Percentiles rank a stretch among this genome's conserved stretches.
Evolutionary conservation across 2,329 filamentous ascomycete genomes (phyloP).

Genomic region (Fusarium graminum): DNA sequence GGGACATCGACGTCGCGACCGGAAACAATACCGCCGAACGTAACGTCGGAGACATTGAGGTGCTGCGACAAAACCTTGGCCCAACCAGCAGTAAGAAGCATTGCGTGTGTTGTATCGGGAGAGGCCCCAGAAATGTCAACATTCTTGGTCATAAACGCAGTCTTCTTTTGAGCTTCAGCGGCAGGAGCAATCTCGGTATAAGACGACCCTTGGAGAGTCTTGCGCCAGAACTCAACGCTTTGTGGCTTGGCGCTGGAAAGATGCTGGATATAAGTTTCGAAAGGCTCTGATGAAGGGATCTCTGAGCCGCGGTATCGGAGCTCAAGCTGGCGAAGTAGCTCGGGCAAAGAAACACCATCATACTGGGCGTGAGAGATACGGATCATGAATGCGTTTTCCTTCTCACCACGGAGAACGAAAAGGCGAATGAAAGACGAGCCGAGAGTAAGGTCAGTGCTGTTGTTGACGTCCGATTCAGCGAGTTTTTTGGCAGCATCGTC

Average conservation of each 20-base stretch:
- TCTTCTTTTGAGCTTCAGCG: conserved; percentile 35
- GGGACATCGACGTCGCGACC: conserved; percentile 44
- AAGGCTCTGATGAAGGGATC: conserved; percentile 34
- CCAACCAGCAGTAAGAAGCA: conserved; percentile 49
- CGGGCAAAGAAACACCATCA: conserved; percentile 62
- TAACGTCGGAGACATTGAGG: conserved; percentile 42
- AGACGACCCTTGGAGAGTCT: conserved; percentile 35
- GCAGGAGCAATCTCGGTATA: conserved; percentile 39
- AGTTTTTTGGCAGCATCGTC: conserved; percentile 39
- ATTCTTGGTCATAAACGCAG: conserved; percentile 46
- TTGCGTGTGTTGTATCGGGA: conserved; percentile 46
- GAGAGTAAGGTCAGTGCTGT: conserved; percentile 26
- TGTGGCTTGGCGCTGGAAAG: conserved; percentile 9
- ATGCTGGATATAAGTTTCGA: conserved; percentile 39
- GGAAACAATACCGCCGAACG: conserved; percentile 49
- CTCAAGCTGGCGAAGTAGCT: conserved; percentile 57
- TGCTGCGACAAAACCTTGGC: conserved; percentile 45
- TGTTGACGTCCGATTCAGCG: conserved; percentile 26
- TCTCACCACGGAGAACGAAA: conserved; percentile 34
- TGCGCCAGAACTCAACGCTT: conserved; percentile 42
- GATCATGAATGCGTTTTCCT: conserved; percentile 45
- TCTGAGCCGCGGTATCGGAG: conserved; percentile 54
- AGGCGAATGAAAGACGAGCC: conserved; percentile 40
- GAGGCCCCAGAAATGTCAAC: conserved; percentile 44
- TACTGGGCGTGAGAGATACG: conserved; percentile 64